Evolutionary conservation across 768 basidiomycete genomes (phyloP).

Genomic region (Boletus speciosus): DNA sequence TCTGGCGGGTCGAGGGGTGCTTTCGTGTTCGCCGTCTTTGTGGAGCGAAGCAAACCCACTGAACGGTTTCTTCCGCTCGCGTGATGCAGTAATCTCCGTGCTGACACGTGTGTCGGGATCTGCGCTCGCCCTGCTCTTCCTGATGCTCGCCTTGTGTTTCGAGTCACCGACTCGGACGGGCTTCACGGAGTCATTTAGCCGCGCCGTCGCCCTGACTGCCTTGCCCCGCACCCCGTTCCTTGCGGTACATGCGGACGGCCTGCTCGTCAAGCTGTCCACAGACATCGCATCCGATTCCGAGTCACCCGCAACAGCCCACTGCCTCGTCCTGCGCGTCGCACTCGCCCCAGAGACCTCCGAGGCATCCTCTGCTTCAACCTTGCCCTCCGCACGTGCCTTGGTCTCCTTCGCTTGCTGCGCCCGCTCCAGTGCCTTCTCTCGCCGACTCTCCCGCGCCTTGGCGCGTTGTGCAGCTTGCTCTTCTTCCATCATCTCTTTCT

Average conservation of each 20-base stretch:
- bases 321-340: not conserved
- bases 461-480: slow-evolving; percentile 22
- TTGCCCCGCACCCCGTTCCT: slow-evolving; percentile 2
- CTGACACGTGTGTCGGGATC: not conserved
- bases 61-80: slow-evolving; percentile 1
- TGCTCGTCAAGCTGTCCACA: slow-evolving; percentile 21
- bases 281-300: slow-evolving; percentile 30
- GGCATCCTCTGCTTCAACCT: not conserved
- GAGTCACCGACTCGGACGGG: not conserved
- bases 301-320: slow-evolving; percentile 2
- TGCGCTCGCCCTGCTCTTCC: not conserved
- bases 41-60: not conserved
- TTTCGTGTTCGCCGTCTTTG: slow-evolving; percentile 13
- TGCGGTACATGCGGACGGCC: slow-evolving; percentile 1
- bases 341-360: slow-evolving; percentile 10
- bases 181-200: not conserved
- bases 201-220: not conserved
- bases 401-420: slow-evolving; percentile 9
- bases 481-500: slow-evolving; percentile 26
- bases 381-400: slow-evolving; percentile 1
- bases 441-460: slow-evolving; percentile 13
- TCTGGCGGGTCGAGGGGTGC: slow-evolving; percentile 24
- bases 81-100: not conserved
- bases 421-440: slow-evolving; percentile 23
- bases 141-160: not conserved